Evolutionary conservation across 257 asterid species (phyloP).

Genomic region (Apocynum venetum): DNA sequence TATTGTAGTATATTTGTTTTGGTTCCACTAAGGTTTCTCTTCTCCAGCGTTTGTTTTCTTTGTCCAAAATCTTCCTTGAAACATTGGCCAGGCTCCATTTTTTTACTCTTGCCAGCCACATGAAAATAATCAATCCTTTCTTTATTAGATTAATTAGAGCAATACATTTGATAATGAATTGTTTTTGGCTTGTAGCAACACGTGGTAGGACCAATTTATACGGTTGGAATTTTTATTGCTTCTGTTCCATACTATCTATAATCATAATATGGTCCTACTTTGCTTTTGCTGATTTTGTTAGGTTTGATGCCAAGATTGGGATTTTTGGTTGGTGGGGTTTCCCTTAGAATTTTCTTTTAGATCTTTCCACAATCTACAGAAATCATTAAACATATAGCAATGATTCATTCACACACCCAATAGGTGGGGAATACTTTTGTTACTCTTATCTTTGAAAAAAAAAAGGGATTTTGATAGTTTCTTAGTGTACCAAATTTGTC

Average conservation of each 20-base stretch:
- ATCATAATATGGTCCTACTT: slow-evolving; percentile 8
- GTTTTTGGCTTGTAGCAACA: slow-evolving; percentile 5
- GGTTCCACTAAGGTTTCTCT: slow-evolving; percentile 16
- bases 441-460: background rate
- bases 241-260: background rate
- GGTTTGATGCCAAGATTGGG: slow-evolving; percentile 16
- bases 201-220: slow-evolving; percentile 29
- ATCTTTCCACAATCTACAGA: slow-evolving; percentile 5
- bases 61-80: slow-evolving; percentile 17
- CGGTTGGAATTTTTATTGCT: slow-evolving; percentile 10
- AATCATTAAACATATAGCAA: slow-evolving; percentile 22
- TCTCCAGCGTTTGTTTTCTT: background rate
- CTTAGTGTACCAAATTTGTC: slow-evolving; percentile 16
- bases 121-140: background rate
- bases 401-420: slow-evolving; percentile 21
- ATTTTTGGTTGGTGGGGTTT: slow-evolving; percentile 16
- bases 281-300: slow-evolving; percentile 15
- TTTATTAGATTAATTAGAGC: background rate
- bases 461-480: background rate
- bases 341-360: background rate
- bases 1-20: background rate
- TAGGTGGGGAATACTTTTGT: slow-evolving; percentile 3
- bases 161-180: background rate
- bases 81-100: background rate
- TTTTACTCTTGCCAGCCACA: background rate